Percentiles rank a stretch among this genome's conserved stretches.
Conservation (phyloP, 352 stramenopile genomes). For the Phytophthora chlamydospora region DNA sequence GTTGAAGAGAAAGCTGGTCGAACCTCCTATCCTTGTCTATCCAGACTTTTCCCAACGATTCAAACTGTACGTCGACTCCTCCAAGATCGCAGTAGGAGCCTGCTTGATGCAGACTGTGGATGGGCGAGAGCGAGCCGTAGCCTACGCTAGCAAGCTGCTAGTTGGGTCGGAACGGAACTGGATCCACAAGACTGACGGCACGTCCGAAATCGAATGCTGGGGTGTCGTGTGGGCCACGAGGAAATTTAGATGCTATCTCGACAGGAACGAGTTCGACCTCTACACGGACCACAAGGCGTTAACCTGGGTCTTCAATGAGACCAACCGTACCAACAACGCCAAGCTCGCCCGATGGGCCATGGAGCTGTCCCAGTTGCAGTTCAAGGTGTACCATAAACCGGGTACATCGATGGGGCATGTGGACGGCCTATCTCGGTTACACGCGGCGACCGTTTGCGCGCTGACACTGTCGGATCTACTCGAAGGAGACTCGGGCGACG, state of each 20-base stretch:
- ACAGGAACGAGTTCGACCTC: neutral
- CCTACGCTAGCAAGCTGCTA: neutral
- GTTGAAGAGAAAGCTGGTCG: neutral
- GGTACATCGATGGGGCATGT: neutral
- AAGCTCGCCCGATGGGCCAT: neutral
- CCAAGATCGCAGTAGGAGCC: neutral
- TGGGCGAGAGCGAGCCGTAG: neutral
- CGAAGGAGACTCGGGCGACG: neutral
- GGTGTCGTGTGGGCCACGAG: neutral
- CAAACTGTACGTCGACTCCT: slow-evolving; percentile 1
- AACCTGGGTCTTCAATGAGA: neutral
- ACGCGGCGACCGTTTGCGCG: neutral
- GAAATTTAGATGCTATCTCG: neutral
- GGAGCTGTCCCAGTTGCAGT: no score
- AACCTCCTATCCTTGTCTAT: neutral
- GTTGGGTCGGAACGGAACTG: neutral
- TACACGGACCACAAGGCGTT: neutral
- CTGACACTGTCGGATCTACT: neutral
- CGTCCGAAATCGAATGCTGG: neutral
- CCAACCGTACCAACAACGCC: neutral
- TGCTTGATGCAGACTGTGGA: slow-evolving; percentile 1
- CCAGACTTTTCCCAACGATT: neutral
- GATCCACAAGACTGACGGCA: neutral
- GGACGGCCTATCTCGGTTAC: neutral
- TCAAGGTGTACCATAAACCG: no score